Conservation (phyloP, 2,329 filamentous ascomycete species). For the Fusarium anguioides region DNA sequence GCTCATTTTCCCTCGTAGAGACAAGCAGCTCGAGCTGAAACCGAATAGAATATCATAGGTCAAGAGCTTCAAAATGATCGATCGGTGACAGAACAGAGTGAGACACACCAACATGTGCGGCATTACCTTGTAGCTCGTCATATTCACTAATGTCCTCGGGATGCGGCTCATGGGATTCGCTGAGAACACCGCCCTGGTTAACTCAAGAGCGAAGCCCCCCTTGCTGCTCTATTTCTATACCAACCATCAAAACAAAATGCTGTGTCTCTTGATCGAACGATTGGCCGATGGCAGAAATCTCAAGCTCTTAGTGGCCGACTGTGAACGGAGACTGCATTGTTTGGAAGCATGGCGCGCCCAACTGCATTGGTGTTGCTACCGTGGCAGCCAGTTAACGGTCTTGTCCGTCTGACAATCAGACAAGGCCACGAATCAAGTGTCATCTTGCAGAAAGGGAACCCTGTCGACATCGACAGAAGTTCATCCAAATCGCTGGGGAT, state of each 20-base stretch:
- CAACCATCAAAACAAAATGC: constrained; percentile 5
- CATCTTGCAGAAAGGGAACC: constrained; percentile 6
- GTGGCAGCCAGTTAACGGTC: constrained; percentile 37
- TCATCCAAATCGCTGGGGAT: constrained; percentile 25
- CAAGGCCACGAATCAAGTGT: constrained; percentile 43
- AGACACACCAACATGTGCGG: constrained; percentile 28
- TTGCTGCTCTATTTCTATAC: constrained; percentile 32
- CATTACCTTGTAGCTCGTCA: constrained; percentile 16
- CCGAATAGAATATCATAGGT: constrained; percentile 9
- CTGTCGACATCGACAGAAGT: constrained; percentile 24
- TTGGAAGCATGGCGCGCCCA: constrained; percentile 35
- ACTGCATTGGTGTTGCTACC: constrained; percentile 40
- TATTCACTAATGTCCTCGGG: constrained; percentile 16
- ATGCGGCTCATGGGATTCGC: constrained; percentile 24
- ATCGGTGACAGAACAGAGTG: constrained; percentile 20
- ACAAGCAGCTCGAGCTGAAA: constrained; percentile 28
- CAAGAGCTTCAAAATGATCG: constrained; percentile 33
- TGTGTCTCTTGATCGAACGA: constrained; percentile 15
- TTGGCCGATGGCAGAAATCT: constrained; percentile 28
- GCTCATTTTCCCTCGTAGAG: constrained; percentile 20
- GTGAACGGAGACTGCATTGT: constrained; percentile 20
- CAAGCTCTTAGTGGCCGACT: constrained; percentile 32
- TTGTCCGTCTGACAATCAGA: constrained; percentile 22
- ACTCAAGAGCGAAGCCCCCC: constrained; percentile 22
- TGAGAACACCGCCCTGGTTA: constrained; percentile 26